phyloP scores from a whole-genome alignment of 139 green algal genomes.

The Picochlorum sp. region DNA sequence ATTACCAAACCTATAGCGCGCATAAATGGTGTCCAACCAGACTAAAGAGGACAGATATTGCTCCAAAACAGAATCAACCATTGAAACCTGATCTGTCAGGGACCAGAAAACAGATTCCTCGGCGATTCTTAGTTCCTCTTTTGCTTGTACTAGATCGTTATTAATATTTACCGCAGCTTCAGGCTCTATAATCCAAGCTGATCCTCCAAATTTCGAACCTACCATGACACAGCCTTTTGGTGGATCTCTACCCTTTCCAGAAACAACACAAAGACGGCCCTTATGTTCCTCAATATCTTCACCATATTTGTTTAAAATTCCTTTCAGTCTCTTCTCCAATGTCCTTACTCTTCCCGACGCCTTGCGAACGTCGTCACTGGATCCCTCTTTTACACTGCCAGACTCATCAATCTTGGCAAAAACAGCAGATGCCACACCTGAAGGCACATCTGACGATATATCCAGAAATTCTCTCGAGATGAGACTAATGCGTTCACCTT shows the following conservation, averaged over 20 bases:
- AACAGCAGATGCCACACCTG: conserved; percentile 11
- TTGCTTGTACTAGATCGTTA: conserved; percentile 62
- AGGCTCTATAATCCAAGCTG: conserved; percentile 58
- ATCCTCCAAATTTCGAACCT: conserved; percentile 23
- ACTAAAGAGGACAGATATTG: conserved; percentile 24
- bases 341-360: conserved; percentile 34
- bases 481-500: background rate
- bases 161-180: conserved; percentile 60
- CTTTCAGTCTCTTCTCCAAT: conserved; percentile 36
- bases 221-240: conserved; percentile 50
- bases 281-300: conserved; percentile 57
- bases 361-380: conserved; percentile 49
- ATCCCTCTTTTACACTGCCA: conserved; percentile 39
- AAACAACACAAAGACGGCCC: conserved; percentile 53
- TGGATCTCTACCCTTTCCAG: conserved; percentile 6
- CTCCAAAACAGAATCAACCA: conserved; percentile 19
- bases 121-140: conserved; percentile 47
- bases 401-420: conserved; percentile 31
- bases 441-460: background rate
- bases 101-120: conserved; percentile 70
- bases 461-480: conserved; percentile 1
- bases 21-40: conserved; percentile 53
- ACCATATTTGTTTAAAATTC: conserved; percentile 45
- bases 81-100: conserved; percentile 44
- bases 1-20: conserved; percentile 48